Conservation (phyloP, 257 asterid genomes). For the Dorcoceras hygrometricum region DNA sequence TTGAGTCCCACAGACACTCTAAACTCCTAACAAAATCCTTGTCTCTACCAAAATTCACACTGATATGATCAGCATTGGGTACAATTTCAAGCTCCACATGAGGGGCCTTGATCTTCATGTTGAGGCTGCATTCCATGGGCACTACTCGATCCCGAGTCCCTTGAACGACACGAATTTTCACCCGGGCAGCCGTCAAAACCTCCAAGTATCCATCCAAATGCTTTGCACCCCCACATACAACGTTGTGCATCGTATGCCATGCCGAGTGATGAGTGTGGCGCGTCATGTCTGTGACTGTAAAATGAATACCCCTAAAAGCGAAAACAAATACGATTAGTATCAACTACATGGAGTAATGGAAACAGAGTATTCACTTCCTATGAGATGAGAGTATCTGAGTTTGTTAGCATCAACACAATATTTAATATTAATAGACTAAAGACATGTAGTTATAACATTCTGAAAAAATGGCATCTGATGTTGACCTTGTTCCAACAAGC, state of each 20-base stretch:
- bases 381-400: background rate
- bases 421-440: too few relatives aligned
- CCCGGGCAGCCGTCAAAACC: constrained; percentile 32
- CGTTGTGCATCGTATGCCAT: constrained; percentile 87
- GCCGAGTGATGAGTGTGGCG: constrained; percentile 88
- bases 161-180: constrained; percentile 48
- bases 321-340: background rate
- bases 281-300: constrained; percentile 36
- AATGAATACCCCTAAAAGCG: constrained; percentile 53
- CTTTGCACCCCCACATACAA: constrained; percentile 69
- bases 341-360: too few relatives aligned
- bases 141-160: constrained; percentile 65
- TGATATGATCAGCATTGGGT: constrained; percentile 49
- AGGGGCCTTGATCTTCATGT: constrained; percentile 52
- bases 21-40: constrained; percentile 40
- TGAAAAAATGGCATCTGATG: background rate
- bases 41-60: constrained; percentile 52
- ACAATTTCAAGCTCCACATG: constrained; percentile 42
- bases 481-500: constrained; percentile 48
- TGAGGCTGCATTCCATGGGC: constrained; percentile 59
- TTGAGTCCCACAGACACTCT: constrained; percentile 54
- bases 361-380: too few relatives aligned
- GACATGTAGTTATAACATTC: background rate
- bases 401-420: too few relatives aligned
- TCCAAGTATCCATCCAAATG: constrained; percentile 60